A percentile compares a stretch with the other conserved stretches of the same genome.
phyloP scores from a whole-genome alignment of 257 asterid species.

The Fraxinus americana region DNA sequence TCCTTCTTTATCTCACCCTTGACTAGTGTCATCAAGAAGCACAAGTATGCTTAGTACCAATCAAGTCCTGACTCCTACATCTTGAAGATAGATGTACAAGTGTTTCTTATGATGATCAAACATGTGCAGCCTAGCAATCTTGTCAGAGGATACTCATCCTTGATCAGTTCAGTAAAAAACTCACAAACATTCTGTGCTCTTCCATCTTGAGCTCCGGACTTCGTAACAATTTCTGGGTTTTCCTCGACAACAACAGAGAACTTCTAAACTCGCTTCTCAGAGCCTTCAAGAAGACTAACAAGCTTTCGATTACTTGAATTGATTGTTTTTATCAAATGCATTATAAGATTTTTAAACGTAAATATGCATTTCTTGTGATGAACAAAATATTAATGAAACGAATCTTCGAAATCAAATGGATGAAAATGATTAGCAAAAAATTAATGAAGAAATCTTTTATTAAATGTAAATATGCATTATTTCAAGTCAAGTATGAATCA shows the following conservation, averaged over 20 bases:
- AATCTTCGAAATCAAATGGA: too few relatives aligned
- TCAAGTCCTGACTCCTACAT: conserved; percentile 50
- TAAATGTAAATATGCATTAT: too few relatives aligned
- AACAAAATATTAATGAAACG: too few relatives aligned
- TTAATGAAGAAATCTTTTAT: too few relatives aligned
- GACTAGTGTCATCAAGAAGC: conserved; percentile 81
- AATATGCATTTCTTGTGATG: too few relatives aligned
- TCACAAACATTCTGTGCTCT: conserved; percentile 46
- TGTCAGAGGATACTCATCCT: conserved; percentile 30
- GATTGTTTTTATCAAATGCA: too few relatives aligned
- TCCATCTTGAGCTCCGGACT: conserved; percentile 70
- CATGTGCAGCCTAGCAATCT: conserved; percentile 83
- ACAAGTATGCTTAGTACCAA: conserved; percentile 64
- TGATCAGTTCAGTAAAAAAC: conserved; percentile 56
- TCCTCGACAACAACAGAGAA: conserved; percentile 61
- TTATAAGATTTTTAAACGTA: too few relatives aligned
- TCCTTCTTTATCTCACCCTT: conserved; percentile 51
- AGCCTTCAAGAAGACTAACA: conserved; percentile 75
- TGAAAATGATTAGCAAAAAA: too few relatives aligned
- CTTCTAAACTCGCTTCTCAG: conserved; percentile 83
- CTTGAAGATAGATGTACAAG: conserved; percentile 59
- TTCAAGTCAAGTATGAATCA: too few relatives aligned
- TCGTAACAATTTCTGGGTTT: conserved; percentile 67
- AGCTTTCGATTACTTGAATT: too few relatives aligned
- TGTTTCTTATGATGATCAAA: conserved; percentile 69